Evolutionary conservation across 176 grass and related monocot species (phyloP).

Genomic region (Pontederia crassipes): DNA sequence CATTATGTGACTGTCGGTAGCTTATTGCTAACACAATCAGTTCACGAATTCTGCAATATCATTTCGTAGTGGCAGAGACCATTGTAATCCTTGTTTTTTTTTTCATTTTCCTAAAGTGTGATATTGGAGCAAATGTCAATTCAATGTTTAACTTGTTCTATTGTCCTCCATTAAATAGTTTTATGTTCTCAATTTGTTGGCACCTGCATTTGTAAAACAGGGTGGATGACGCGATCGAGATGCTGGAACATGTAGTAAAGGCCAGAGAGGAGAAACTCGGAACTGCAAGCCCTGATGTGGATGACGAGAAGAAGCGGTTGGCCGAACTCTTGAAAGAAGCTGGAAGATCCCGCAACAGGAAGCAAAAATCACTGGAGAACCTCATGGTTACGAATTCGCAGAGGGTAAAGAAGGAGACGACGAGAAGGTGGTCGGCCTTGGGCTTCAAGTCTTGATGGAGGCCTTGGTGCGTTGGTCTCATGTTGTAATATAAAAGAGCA

Average conservation of each 20-base stretch:
- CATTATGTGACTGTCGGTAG: too few species aligned
- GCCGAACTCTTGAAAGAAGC: slow-evolving; percentile 80
- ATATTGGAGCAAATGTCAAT: too few species aligned
- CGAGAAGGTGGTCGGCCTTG: slow-evolving; percentile 82
- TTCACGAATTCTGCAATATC: too few species aligned
- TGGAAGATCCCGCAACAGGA: slow-evolving; percentile 61
- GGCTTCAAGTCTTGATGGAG: slow-evolving; percentile 57
- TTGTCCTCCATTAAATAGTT: too few species aligned
- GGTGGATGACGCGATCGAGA: slow-evolving; percentile 89
- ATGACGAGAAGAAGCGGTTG: slow-evolving; percentile 86
- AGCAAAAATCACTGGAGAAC: slow-evolving; percentile 74
- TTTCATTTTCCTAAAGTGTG: too few species aligned
- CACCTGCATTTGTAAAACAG: slow-evolving; percentile 17
- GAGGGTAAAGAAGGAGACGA: slow-evolving; percentile 60
- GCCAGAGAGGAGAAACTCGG: slow-evolving; percentile 90
- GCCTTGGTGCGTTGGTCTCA: neutral
- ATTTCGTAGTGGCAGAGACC: too few species aligned
- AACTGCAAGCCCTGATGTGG: slow-evolving; percentile 83
- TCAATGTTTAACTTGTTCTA: too few species aligned
- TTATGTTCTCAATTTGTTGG: too few species aligned
- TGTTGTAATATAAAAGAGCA: slow-evolving; percentile 17
- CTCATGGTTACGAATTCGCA: slow-evolving; percentile 41
- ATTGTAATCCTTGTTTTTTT: too few species aligned
- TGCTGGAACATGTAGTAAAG: slow-evolving; percentile 87
- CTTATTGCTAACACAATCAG: too few species aligned